Evolutionary conservation across 1,284 basidiomycete genomes (phyloP).

Genomic region (Boletellus deceptivus): DNA sequence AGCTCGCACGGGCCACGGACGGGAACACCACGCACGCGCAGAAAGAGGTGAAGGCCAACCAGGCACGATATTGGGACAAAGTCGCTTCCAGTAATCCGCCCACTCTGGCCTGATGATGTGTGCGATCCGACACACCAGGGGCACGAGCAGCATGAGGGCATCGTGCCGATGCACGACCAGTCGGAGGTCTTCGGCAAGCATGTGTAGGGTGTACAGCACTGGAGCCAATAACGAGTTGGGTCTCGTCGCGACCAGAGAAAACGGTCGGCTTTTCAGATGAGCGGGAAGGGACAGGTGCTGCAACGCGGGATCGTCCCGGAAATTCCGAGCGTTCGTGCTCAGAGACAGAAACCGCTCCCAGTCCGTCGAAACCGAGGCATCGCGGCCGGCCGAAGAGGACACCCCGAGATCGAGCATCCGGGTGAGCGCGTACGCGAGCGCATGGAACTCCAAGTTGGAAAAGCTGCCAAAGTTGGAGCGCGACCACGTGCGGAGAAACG

Average conservation of each 20-base stretch:
- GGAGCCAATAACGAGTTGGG: slow-evolving; percentile 48
- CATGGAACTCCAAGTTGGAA: slow-evolving; percentile 54
- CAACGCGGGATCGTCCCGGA: slow-evolving; percentile 59
- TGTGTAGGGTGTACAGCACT: slow-evolving; percentile 70
- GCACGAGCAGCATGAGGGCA: slow-evolving; percentile 59
- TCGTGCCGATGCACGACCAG: slow-evolving; percentile 52
- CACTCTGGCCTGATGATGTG: slow-evolving; percentile 70
- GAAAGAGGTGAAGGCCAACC: slow-evolving; percentile 53
- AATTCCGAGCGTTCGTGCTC: slow-evolving; percentile 43
- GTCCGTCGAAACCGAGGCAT: slow-evolving; percentile 9
- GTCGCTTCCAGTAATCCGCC: slow-evolving; percentile 84
- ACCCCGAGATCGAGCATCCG: slow-evolving; percentile 45
- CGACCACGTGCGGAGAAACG: slow-evolving; percentile 60
- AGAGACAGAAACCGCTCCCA: slow-evolving; percentile 35
- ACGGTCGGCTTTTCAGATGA: slow-evolving; percentile 26
- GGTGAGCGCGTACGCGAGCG: slow-evolving; percentile 52
- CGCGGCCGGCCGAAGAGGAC: slow-evolving; percentile 9
- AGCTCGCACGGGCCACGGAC: background rate
- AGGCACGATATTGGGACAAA: slow-evolving; percentile 59
- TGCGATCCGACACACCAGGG: slow-evolving; percentile 68
- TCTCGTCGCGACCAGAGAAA: slow-evolving; percentile 19
- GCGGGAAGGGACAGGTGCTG: slow-evolving; percentile 44
- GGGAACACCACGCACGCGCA: slow-evolving; percentile 39
- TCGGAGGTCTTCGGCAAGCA: slow-evolving; percentile 70
- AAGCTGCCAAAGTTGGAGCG: slow-evolving; percentile 39